These are phyloP conservation scores for Pestalotiopsis sp. DNA, from an alignment of 2,329 filamentous ascomycete species.

Conservation along the genomic window DNA sequence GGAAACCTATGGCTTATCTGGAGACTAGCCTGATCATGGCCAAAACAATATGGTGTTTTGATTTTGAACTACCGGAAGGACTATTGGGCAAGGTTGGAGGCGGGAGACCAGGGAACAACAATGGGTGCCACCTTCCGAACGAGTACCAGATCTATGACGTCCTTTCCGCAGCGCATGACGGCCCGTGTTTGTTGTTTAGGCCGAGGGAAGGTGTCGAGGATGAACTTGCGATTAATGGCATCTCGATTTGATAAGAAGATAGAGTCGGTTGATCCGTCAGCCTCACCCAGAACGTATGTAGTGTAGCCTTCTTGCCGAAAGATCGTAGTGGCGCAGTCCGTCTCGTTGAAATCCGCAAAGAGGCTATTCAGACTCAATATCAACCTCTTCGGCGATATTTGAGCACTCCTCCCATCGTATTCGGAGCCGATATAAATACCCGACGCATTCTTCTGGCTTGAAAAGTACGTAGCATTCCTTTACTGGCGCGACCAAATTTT, in stretches of 20 bases:
- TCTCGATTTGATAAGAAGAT: no score
- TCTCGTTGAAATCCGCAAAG: no score
- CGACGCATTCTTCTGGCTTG: not conserved
- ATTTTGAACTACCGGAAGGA: constrained; percentile 11
- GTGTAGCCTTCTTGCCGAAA: no score
- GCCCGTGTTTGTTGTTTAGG: not conserved
- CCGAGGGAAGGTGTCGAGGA: not conserved
- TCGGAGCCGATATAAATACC: not conserved
- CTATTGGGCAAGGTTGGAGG: not conserved
- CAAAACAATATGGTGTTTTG: constrained; percentile 20
- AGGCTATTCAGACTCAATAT: no score
- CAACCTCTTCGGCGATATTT: no score
- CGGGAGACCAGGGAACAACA: not conserved
- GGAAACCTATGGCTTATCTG: constrained; percentile 29
- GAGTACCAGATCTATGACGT: constrained; percentile 2
- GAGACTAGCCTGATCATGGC: constrained; percentile 23
- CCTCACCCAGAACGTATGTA: no score
- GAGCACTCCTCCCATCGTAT: no score
- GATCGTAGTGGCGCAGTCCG: no score
- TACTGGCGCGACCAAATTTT: not conserved
- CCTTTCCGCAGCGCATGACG: not conserved
- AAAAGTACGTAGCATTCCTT: not conserved
- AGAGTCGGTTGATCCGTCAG: no score
- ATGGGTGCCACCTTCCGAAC: not conserved
- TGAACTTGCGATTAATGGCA: not conserved